Evolutionary conservation across 495 filamentous ascomycete genomes (phyloP).

Genomic region (Penicillium angulare): DNA sequence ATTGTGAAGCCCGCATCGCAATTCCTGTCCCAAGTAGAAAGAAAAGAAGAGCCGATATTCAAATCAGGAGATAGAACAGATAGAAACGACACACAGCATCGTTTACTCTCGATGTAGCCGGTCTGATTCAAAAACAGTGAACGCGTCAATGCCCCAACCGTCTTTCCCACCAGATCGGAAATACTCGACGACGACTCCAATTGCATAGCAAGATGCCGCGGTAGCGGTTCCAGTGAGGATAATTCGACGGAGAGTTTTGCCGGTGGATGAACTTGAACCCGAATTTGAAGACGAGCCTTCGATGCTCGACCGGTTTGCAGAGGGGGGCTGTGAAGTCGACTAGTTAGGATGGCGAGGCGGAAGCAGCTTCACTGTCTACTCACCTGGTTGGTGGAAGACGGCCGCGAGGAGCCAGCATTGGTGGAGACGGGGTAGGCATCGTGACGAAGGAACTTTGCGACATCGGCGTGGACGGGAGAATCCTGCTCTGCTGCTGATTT

Average conservation of each 20-base stretch:
- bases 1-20: slow-evolving; percentile 2
- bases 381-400: slow-evolving; percentile 36
- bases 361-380: slow-evolving; percentile 56
- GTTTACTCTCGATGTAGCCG: slow-evolving; percentile 22
- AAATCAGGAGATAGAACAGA: neutral
- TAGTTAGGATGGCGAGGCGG: slow-evolving; percentile 37
- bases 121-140: slow-evolving; percentile 47
- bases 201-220: slow-evolving; percentile 62
- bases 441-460: slow-evolving; percentile 7
- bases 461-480: slow-evolving; percentile 8
- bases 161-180: slow-evolving; percentile 59
- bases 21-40: neutral
- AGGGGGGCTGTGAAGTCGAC: slow-evolving; percentile 23
- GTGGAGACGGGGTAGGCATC: slow-evolving; percentile 6
- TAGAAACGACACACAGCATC: neutral
- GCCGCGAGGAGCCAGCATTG: neutral
- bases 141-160: slow-evolving; percentile 52
- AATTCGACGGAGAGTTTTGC: slow-evolving; percentile 48
- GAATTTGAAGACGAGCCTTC: no score
- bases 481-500: slow-evolving; percentile 16
- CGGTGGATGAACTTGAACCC: slow-evolving; percentile 23
- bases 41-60: neutral
- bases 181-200: slow-evolving; percentile 67
- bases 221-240: slow-evolving; percentile 57
- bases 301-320: slow-evolving; percentile 6